A percentile compares a stretch with the other conserved stretches of the same genome.
Conservation (phyloP, 2,329 filamentous ascomycete species). For the Neofusicoccum ribis region DNA sequence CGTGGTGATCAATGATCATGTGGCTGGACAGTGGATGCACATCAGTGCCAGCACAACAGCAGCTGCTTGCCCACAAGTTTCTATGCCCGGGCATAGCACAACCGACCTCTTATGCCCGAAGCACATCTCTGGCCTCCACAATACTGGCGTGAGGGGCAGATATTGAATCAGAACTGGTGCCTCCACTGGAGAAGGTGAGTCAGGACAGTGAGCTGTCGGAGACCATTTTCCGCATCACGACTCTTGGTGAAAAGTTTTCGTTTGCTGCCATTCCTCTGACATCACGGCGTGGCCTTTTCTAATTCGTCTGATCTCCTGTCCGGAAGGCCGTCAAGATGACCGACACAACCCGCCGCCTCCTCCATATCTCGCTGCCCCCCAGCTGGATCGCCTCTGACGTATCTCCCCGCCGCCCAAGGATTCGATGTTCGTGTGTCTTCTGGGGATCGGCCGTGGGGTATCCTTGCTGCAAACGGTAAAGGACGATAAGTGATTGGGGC, state of each 20-base stretch:
- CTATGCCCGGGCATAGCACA: constrained; percentile 14
- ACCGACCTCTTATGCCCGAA: constrained; percentile 1
- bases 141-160: constrained; percentile 2
- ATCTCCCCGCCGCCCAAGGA: background rate
- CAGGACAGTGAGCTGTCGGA: constrained; percentile 6
- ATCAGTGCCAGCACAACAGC: constrained; percentile 6
- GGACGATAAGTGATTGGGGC: background rate
- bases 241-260: constrained; percentile 15
- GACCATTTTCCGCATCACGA: constrained; percentile 3
- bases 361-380: background rate
- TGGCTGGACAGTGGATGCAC: constrained; percentile 8
- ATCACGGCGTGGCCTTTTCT: background rate
- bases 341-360: background rate
- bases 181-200: constrained; percentile 14
- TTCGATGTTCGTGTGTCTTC: background rate
- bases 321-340: background rate
- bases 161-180: constrained; percentile 4
- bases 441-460: constrained; percentile 10
- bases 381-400: constrained; percentile 4
- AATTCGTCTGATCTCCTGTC: background rate
- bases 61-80: background rate
- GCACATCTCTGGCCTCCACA: constrained; percentile 10
- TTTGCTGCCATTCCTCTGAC: background rate
- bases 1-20: constrained; percentile 17
- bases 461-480: constrained; percentile 5